Evolutionary conservation across 176 grass and related monocot genomes (phyloP).

Genomic region (Juncus effusus): DNA sequence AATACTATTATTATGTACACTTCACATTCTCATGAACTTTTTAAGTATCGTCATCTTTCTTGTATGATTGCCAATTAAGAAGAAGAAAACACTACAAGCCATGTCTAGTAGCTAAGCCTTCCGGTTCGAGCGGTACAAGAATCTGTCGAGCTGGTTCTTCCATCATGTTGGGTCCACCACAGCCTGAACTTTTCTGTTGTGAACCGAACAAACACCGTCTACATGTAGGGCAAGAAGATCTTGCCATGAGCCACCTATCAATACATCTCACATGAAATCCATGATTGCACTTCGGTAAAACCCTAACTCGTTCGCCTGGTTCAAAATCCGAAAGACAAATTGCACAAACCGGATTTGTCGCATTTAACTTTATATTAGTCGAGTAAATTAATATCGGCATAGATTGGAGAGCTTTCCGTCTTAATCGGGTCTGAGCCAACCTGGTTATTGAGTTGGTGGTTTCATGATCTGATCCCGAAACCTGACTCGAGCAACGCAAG

Average conservation of each 20-base stretch:
- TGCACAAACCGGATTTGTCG: slow-evolving; percentile 47
- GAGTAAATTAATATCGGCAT: slow-evolving; percentile 73
- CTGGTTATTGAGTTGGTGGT: slow-evolving; percentile 28
- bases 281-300: slow-evolving; percentile 74
- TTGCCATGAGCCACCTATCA: slow-evolving; percentile 72
- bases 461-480: slow-evolving; percentile 20
- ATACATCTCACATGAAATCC: slow-evolving; percentile 89
- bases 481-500: slow-evolving; percentile 47
- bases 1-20: slow-evolving; percentile 6
- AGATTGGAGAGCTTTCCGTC: slow-evolving; percentile 60
- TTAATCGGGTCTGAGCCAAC: slow-evolving; percentile 45
- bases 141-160: slow-evolving; percentile 15
- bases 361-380: slow-evolving; percentile 33
- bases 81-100: slow-evolving; percentile 36
- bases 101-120: slow-evolving; percentile 54
- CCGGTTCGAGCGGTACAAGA: slow-evolving; percentile 58
- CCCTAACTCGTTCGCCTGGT: slow-evolving; percentile 57
- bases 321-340: slow-evolving; percentile 86
- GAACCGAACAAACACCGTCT: slow-evolving; percentile 46
- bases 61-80: slow-evolving; percentile 14
- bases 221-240: slow-evolving; percentile 78
- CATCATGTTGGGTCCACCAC: slow-evolving; percentile 25
- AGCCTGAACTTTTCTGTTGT: slow-evolving; percentile 45
- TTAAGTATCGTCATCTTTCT: too few species aligned
- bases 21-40: background rate